Base-by-base conservation (phyloP, 2,329 filamentous ascomycete species). In the Fusarium coffeatum region DNA sequence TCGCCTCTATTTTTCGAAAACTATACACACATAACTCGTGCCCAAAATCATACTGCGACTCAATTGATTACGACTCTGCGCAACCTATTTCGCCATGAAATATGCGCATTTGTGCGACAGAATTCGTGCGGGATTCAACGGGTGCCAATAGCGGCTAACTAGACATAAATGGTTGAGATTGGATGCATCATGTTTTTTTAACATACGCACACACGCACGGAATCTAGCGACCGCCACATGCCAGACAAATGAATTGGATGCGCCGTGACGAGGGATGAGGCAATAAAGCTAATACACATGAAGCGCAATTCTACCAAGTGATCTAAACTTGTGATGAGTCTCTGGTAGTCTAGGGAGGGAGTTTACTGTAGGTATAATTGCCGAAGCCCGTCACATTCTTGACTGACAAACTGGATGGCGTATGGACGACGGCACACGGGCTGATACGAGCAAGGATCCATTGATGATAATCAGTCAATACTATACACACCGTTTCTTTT, bases 191-290 rank as follows among this genome's bases (percentile, higher is more conserved):
- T 37, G 18, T 64, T 48, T 40, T 40, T 51, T 71, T 48, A 62
- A 65, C 42, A 55, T 48, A 56, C 57, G 55, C 62, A 66, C 59
- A 53, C 66, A 64, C 43, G 46, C 59, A 60, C 54, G 42, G 34
- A 68, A 72, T 72, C 65, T 70, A 74, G 56, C 41, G 68, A 66
- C 69, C 55, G 72, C 72, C 72, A 71, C 61, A 71, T 68, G 57
- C 60, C 68, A 72, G 64, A 74, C 45, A 51, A 53, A 46, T 64
- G 45, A 47, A 40, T 53, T 70, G 53, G 46, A 32, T 66, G 58
- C 49, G 57, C 51, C 32, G 54, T 66, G 66, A 63, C 63, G 60
- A 70, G 58, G 62, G 63, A 64, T 64, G 57, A 74, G 55, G 50
- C 47, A 51, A 59, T 59, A 56, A 62, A 61, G 53, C 50, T 63